A percentile compares a stretch with the other conserved stretches of the same genome.
phyloP scores from a whole-genome alignment of 2,329 filamentous ascomycete species.

The Fusarium tjaetaba region DNA sequence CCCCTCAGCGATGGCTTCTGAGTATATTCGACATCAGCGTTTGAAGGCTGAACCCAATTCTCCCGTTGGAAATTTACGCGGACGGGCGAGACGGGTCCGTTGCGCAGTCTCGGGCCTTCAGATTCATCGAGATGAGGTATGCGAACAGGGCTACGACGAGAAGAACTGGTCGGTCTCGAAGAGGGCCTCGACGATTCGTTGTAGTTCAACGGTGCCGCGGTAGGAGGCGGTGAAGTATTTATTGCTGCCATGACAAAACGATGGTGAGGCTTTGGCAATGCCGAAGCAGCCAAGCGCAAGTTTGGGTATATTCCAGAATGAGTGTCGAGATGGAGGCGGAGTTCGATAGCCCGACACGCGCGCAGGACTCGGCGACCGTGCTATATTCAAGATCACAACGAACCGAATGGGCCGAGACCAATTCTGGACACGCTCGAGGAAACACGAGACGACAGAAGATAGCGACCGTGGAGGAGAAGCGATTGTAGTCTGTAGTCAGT shows the following conservation, averaged over 20 bases:
- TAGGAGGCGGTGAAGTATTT: constrained; percentile 48
- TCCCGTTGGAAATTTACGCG: constrained; percentile 64
- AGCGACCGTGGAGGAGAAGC: constrained; percentile 26
- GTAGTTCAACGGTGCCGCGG: constrained; percentile 44
- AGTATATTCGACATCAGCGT: constrained; percentile 60
- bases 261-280: constrained; percentile 29
- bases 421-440: constrained; percentile 3
- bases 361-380: neutral
- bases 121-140: constrained; percentile 39
- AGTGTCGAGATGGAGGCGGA: constrained; percentile 9
- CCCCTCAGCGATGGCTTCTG: constrained; percentile 42
- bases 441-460: neutral
- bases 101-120: constrained; percentile 58
- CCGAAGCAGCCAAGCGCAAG: constrained; percentile 21
- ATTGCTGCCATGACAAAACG: constrained; percentile 48
- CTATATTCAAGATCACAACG: constrained; percentile 6
- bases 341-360: constrained; percentile 11
- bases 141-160: constrained; percentile 51
- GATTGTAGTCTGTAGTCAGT: constrained; percentile 23
- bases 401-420: neutral
- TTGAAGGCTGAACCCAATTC: constrained; percentile 63
- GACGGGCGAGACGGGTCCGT: constrained; percentile 66
- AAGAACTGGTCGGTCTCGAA: constrained; percentile 37
- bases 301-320: constrained; percentile 14
- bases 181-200: constrained; percentile 17